phyloP scores from a whole-genome alignment of 2,329 filamentous ascomycete species.

The Stenocarpella maydis region DNA sequence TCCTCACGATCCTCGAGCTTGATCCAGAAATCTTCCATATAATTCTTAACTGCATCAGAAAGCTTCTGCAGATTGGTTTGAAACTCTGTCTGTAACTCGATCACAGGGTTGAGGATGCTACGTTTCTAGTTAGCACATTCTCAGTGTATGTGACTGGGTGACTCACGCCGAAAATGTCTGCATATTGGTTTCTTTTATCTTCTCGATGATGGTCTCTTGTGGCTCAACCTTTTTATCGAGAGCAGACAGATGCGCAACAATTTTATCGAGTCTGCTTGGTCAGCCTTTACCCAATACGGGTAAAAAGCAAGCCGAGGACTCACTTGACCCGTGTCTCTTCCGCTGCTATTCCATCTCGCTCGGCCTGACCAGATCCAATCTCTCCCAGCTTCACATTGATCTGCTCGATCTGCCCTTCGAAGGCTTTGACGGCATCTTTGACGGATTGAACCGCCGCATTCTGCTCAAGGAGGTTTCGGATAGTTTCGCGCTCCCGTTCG shows the following conservation, averaged over 20 bases:
- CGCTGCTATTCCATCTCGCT: slow-evolving; percentile 33
- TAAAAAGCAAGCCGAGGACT: neutral
- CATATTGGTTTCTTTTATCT: slow-evolving; percentile 26
- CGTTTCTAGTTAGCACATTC: neutral
- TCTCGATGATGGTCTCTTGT: slow-evolving; percentile 4
- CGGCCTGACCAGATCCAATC: neutral
- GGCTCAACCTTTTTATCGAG: slow-evolving; percentile 1
- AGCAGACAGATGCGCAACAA: slow-evolving; percentile 3
- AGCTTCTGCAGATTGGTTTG: slow-evolving; percentile 20
- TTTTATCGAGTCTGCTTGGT: slow-evolving; percentile 29
- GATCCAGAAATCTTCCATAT: slow-evolving; percentile 29
- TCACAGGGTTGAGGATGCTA: slow-evolving; percentile 25
- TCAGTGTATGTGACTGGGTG: too few species aligned
- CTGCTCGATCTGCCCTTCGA: slow-evolving; percentile 22
- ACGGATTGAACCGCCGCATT: slow-evolving; percentile 18
- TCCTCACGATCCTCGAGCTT: slow-evolving; percentile 33
- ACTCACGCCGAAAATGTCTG: slow-evolving; percentile 29
- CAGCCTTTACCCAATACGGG: neutral
- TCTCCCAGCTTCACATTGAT: slow-evolving; percentile 21
- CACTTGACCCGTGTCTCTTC: slow-evolving; percentile 28
- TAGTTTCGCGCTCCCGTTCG: slow-evolving; percentile 27
- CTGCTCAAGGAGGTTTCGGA: slow-evolving; percentile 13
- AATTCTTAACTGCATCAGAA: slow-evolving; percentile 5
- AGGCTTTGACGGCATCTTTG: slow-evolving; percentile 13
- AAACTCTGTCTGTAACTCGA: slow-evolving; percentile 19